A percentile compares a stretch with the other conserved stretches of the same genome.
These are phyloP conservation scores for Picea glauca DNA, from an alignment of 75 land plant genomes.

Conservation along the genomic window DNA sequence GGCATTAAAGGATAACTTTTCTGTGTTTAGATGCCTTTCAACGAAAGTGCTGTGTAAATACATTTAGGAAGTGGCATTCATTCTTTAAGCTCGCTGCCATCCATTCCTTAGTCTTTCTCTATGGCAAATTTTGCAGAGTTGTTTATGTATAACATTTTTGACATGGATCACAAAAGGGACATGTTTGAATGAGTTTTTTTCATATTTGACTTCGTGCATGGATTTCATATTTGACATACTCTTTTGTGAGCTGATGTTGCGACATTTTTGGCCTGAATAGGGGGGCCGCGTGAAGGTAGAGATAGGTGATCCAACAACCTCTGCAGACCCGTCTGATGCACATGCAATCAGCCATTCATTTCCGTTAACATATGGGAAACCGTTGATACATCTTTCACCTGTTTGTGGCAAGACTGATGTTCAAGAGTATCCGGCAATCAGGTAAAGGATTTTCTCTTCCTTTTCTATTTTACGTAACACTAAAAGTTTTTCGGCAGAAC, in stretches of 20 bases:
- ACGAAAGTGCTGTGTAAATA: not conserved
- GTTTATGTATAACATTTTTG: not conserved
- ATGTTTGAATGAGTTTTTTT: not conserved
- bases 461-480: not conserved
- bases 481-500: not conserved
- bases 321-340: conserved; percentile 66
- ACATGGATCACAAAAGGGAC: not conserved
- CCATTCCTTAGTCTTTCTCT: not conserved
- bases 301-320: conserved; percentile 72
- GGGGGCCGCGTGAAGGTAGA: conserved; percentile 78
- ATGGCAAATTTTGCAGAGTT: not conserved
- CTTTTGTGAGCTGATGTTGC: not conserved
- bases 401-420: conserved; percentile 49
- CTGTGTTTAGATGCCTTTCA: not conserved
- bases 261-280: conserved; percentile 27
- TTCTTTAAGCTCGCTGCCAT: not conserved
- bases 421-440: conserved; percentile 56
- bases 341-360: conserved; percentile 59
- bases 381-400: conserved; percentile 73
- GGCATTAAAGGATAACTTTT: not conserved
- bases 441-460: conserved; percentile 18
- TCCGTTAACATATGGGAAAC: conserved; percentile 92
- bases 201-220: not conserved
- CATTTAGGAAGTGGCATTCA: not conserved
- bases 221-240: not conserved